These are phyloP conservation scores for Sisymbrium altissimum DNA, from an alignment of 345 rosid genomes.

Conservation along the genomic window DNA sequence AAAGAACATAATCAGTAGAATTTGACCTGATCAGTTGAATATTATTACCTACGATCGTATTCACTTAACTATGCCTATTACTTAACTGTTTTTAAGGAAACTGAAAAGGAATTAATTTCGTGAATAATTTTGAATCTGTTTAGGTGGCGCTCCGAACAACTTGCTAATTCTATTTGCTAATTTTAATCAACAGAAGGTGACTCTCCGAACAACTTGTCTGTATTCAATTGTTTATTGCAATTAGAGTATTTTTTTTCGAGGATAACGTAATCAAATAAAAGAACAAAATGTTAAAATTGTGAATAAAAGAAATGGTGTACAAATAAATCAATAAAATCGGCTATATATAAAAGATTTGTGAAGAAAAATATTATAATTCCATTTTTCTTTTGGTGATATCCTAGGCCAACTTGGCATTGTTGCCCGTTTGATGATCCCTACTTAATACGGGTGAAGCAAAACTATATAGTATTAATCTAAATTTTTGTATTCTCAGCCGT, in stretches of 20 bases:
- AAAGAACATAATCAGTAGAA: neutral
- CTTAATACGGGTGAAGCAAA: neutral
- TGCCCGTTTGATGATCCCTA: neutral
- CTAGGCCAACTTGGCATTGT: conserved; percentile 1
- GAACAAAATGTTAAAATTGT: conserved; percentile 21
- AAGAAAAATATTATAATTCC: neutral
- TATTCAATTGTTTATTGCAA: conserved; percentile 8
- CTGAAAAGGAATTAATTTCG: neutral
- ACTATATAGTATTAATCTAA: neutral
- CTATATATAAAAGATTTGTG: neutral
- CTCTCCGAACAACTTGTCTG: neutral
- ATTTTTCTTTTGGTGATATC: conserved; percentile 10
- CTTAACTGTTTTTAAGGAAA: neutral
- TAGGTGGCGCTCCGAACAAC: neutral
- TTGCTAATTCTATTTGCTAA: neutral
- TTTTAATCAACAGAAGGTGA: too few species aligned
- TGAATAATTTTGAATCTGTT: neutral
- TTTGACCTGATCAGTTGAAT: neutral
- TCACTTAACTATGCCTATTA: neutral
- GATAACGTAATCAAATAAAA: conserved; percentile 17
- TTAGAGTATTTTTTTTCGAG: neutral
- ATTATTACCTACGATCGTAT: neutral
- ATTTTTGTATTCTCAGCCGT: too few species aligned
- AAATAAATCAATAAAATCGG: conserved; percentile 9
- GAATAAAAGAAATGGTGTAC: conserved; percentile 1